Base-by-base conservation (phyloP, 306 rosid genomes). In the Dryas alaskensis region DNA sequence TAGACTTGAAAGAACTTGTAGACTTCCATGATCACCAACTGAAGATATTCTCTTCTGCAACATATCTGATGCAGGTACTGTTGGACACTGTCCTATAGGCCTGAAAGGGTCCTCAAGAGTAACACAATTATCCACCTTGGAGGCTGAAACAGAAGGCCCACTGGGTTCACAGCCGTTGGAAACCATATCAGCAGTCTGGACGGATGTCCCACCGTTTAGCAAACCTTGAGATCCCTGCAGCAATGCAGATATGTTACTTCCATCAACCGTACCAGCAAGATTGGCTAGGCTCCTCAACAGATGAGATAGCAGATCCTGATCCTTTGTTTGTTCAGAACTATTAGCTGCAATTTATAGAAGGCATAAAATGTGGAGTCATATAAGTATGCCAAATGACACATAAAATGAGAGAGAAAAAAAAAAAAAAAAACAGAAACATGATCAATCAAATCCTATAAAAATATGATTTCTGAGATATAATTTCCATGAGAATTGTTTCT, bases 241-340 rank as follows among this genome's bases (percentile, higher is more conserved):
- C 65, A 90, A 81, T 74, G 82, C 81, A 65, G 91, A 77, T 78
- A 88, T 70, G 74, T 72, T 82, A 61, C 73, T 86, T 42, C 65
- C 64, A 78, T 86, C 92, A 7, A 75, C 85, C 27, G 87, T 87
- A 70, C 82, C 87, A 79, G 79, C 65, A 71, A 82, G 90, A 79
- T 78, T 84, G 46, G 92, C 87, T 68, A 88, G 83, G 73, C 86
- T 88, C 84, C 82, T 84, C 74, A 93, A 55, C 80, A 93, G 83
- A 86, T 93, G 92, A 72, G 97, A 62, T 44, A 90, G 77, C 60
- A 93, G 76, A 87, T 93, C 90, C 79, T 86, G 97, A 65, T 93
- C 93, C 8, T 92, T 84, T 17, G 86, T 80, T 78, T 89, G 92
- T 77, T 89, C 87, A 67, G 92, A 86, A 77, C 84, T 86, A 76